Evolutionary conservation across 1,284 basidiomycete species (phyloP).

Genomic region (Ceratobasidium sp.): DNA sequence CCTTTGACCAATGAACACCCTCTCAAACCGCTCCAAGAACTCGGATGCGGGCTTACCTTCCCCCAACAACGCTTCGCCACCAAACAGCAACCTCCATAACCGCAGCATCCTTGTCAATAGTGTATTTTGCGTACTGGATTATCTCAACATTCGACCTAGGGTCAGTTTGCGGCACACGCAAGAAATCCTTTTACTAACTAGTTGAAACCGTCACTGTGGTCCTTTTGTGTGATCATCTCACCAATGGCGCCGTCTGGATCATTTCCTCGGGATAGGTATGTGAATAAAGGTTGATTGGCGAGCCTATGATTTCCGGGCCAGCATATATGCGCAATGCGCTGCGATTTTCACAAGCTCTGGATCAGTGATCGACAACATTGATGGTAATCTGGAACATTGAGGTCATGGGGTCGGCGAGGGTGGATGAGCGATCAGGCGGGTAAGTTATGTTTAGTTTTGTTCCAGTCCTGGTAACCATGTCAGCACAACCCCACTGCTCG

Average conservation of each 20-base stretch:
- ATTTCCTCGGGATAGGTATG: slow-evolving; percentile 99
- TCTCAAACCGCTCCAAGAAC: slow-evolving; percentile 95
- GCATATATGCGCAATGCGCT: too few species aligned
- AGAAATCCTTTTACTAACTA: slow-evolving; percentile 77
- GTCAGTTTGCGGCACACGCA: slow-evolving; percentile 43
- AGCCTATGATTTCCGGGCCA: slow-evolving; percentile 68
- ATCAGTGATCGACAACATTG: too few species aligned
- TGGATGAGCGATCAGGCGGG: too few species aligned
- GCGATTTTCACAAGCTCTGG: too few species aligned
- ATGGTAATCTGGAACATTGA: too few species aligned
- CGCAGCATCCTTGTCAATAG: slow-evolving; percentile 96
- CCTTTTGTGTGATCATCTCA: slow-evolving; percentile 95
- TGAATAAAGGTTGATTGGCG: slow-evolving; percentile 98
- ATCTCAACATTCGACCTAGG: slow-evolving; percentile 45
- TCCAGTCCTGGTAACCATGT: too few species aligned
- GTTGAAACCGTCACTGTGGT: slow-evolving; percentile 99
- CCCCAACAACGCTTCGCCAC: slow-evolving; percentile 93
- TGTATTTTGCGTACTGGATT: slow-evolving; percentile 91
- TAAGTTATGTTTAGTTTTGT: too few species aligned
- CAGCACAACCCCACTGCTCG: too few species aligned
- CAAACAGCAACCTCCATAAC: slow-evolving; percentile 99
- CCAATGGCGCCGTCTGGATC: slow-evolving; percentile 99
- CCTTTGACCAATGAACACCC: slow-evolving; percentile 95
- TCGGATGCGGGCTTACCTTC: slow-evolving; percentile 95
- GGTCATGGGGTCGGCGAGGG: too few species aligned